Evolutionary conservation across 352 stramenopile genomes (phyloP).

Genomic region (Pythium monospermum): DNA sequence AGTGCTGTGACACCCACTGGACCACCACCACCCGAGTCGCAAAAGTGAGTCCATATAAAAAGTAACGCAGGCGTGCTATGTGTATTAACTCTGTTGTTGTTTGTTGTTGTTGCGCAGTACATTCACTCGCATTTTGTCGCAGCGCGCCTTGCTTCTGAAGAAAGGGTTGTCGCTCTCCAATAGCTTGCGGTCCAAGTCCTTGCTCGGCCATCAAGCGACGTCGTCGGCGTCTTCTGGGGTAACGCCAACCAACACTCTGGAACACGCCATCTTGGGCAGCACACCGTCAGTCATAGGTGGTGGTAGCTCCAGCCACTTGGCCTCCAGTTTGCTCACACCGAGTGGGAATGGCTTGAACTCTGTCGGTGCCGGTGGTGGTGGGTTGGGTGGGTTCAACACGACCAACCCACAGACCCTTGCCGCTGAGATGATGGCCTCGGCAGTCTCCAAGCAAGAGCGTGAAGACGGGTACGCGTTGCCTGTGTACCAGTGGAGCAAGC

Average conservation of each 20-base stretch:
- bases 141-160: slow-evolving; percentile 57
- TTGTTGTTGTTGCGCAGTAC: slow-evolving; percentile 24
- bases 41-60: slow-evolving; percentile 21
- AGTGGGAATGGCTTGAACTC: slow-evolving; percentile 18
- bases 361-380: slow-evolving; percentile 19
- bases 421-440: slow-evolving; percentile 77
- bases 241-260: slow-evolving; percentile 47
- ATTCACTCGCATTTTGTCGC: slow-evolving; percentile 54
- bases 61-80: too few species aligned
- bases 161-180: slow-evolving; percentile 29
- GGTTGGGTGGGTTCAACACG: slow-evolving; percentile 27
- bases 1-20: background rate
- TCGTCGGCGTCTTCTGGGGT: slow-evolving; percentile 30
- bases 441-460: slow-evolving; percentile 64
- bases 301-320: background rate
- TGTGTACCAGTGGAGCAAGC: slow-evolving; percentile 77
- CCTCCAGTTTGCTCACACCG: slow-evolving; percentile 18
- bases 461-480: slow-evolving; percentile 75
- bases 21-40: slow-evolving; percentile 7
- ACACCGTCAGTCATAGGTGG: slow-evolving; percentile 20
- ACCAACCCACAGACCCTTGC: slow-evolving; percentile 41
- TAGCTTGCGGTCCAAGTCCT: slow-evolving; percentile 22
- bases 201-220: slow-evolving; percentile 3
- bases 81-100: background rate
- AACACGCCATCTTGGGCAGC: slow-evolving; percentile 64